Evolutionary conservation across 257 asterid species (phyloP).

Genomic region (Galeopsis tetrahit): DNA sequence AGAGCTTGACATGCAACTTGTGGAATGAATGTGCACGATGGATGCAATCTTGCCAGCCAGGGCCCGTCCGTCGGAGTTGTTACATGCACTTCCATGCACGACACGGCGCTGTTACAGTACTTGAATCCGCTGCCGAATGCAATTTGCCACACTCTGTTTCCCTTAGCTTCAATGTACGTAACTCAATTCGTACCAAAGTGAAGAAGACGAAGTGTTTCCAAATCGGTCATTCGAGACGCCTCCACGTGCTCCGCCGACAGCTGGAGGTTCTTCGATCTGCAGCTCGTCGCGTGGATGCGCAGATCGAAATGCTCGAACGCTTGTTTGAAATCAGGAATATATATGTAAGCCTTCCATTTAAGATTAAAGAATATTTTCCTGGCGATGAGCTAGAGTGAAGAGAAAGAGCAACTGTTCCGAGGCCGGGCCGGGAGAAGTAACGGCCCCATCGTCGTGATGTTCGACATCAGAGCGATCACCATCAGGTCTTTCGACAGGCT

Average conservation of each 20-base stretch:
- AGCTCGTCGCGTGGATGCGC: conserved; percentile 92
- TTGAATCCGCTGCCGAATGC: conserved; percentile 89
- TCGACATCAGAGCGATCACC: conserved; percentile 84
- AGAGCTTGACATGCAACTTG: conserved; percentile 78
- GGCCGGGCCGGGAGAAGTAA: conserved; percentile 82
- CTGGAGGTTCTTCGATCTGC: conserved; percentile 80
- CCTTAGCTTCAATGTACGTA: conserved; percentile 74
- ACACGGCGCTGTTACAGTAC: conserved; percentile 84
- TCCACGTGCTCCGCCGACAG: conserved; percentile 88
- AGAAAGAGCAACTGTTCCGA: conserved; percentile 79
- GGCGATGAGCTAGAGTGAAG: conserved; percentile 75
- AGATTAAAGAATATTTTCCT: conserved; percentile 80
- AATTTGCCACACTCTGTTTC: conserved; percentile 82
- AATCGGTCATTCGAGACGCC: conserved; percentile 90
- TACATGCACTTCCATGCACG: conserved; percentile 86
- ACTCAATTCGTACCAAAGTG: conserved; percentile 77
- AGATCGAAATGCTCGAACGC: conserved; percentile 87
- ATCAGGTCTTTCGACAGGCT: conserved; percentile 77
- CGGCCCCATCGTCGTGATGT: conserved; percentile 87
- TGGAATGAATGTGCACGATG: too few species aligned
- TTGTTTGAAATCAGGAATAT: conserved; percentile 83
- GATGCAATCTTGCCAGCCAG: conserved; percentile 79
- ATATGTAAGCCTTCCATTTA: conserved; percentile 83
- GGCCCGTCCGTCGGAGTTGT: conserved; percentile 66
- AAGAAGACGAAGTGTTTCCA: conserved; percentile 85